A percentile compares a stretch with the other conserved stretches of the same genome.
Evolutionary conservation across 495 filamentous ascomycete genomes (phyloP).

Genomic region (Lasiosphaeria hispida): DNA sequence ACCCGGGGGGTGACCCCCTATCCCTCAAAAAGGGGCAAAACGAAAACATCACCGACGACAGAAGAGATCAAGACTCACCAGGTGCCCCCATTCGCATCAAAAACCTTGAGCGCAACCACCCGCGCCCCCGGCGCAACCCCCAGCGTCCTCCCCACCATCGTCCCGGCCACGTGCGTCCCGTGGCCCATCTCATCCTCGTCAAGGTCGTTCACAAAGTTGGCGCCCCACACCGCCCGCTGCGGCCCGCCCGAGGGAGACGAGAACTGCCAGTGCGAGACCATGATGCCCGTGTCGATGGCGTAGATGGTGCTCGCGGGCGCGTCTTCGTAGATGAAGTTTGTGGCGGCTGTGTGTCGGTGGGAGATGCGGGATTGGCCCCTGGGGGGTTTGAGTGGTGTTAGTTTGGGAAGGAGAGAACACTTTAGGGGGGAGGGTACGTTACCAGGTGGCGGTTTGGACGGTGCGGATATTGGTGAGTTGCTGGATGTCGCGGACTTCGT

Average conservation of each 20-base stretch:
- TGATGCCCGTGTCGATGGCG: constrained; percentile 57
- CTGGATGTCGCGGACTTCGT: not conserved
- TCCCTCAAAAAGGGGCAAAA: no score
- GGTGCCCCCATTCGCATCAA: constrained; percentile 28
- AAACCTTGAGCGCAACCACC: constrained; percentile 63
- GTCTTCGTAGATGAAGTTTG: constrained; percentile 56
- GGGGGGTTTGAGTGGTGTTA: constrained; percentile 11
- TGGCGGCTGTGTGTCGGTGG: constrained; percentile 36
- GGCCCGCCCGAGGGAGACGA: constrained; percentile 40
- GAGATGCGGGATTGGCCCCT: constrained; percentile 60
- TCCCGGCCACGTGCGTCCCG: constrained; percentile 64
- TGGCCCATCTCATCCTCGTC: constrained; percentile 49
- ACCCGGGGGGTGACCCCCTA: no score
- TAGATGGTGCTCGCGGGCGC: constrained; percentile 49
- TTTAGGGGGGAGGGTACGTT: not conserved
- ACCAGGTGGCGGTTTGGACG: not conserved
- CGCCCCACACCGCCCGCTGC: constrained; percentile 20
- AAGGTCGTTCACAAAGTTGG: constrained; percentile 2
- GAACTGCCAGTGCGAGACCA: constrained; percentile 51
- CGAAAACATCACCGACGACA: no score
- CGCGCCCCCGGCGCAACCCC: constrained; percentile 60
- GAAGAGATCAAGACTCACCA: not conserved
- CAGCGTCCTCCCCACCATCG: constrained; percentile 56
- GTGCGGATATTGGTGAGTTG: not conserved
- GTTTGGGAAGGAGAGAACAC: not conserved